Evolutionary conservation across 257 asterid genomes (phyloP), one percentile per base, ranked within the genome.

Genomic region (Oldenlandia corymbosa): DNA sequence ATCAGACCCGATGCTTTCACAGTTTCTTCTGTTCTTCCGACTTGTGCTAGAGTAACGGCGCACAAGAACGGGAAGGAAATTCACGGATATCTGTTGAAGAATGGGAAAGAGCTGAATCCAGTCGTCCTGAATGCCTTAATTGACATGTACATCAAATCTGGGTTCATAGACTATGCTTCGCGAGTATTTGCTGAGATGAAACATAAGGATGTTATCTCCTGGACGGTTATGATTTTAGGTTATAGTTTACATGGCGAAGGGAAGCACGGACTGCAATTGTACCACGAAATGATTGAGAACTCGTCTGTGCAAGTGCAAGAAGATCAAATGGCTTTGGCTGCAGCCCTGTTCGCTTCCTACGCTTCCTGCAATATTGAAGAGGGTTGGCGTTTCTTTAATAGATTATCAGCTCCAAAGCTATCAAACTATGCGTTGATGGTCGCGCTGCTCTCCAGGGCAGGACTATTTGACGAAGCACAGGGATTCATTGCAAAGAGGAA

Each of bases 101-200:
- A 64, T 51, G 65, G 68, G 12, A 60, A 64, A 58, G 59, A 68
- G 51, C 17, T 64, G 39, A 74, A 58, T 51, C n/a, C 23, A 1
- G 55, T 58, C n/a, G 73, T 68, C 60, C 51, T 41, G 51, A 74
- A 74, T 65, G 71, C 79, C 34, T 32, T 74, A 23, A 60, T 74
- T 61, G 79, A 74, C 57, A 74, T 74, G 79, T 69, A 74, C 17
- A 57, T 64, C 46, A 74, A 74, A 68, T 74, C 79, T 6, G 79
- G 79, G 58, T 74, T 55, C 24, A 64, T 74, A 17, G 75, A 68
- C 46, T 68, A 74, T 52, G 75, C 79, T 58, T 68, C 64, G 24
- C 42, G 52, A 60, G 42, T 74, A 58, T 74, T 74, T 47, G 59
- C 62, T 0, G 51, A 56, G 10, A 58, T 74, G 71, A 46, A 74